Evolutionary conservation across 192 early-diverging fungal species (phyloP).

Genomic region (Backusella psychrophila): DNA sequence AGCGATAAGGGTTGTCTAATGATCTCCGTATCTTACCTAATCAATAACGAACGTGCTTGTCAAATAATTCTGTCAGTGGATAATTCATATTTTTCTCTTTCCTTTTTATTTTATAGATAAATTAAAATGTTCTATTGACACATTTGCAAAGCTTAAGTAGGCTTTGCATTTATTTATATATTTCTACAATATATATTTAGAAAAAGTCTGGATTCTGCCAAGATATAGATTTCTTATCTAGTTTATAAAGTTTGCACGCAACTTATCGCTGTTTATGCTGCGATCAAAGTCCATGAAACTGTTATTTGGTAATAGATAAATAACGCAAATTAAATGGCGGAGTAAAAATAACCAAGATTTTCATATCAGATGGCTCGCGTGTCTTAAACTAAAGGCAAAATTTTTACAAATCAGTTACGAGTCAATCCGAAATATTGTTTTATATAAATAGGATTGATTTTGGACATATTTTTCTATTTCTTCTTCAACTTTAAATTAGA

Average conservation of each 20-base stretch:
- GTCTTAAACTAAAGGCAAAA: not conserved
- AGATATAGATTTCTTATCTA: not conserved
- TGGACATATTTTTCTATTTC: not conserved
- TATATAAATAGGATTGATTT: not conserved
- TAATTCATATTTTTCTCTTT: not conserved
- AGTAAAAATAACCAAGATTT: not conserved
- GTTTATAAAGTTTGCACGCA: not conserved
- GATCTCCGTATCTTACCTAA: not conserved
- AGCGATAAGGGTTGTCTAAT: not conserved
- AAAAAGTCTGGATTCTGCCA: not conserved
- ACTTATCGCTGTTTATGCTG: not conserved
- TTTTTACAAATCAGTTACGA: not conserved
- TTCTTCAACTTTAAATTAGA: not conserved
- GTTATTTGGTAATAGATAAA: not conserved
- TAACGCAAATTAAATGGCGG: not conserved
- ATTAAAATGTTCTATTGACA: not conserved
- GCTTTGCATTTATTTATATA: not conserved
- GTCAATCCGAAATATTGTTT: not conserved
- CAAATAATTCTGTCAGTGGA: constrained; percentile 1
- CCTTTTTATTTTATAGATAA: not conserved
- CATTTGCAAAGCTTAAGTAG: not conserved
- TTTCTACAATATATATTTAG: not conserved
- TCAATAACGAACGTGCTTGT: not conserved
- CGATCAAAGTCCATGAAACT: not conserved
- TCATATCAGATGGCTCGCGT: constrained; percentile 2